These are phyloP conservation scores for Cylindrotheca fusiformis DNA, from an alignment of 108 stramenopile species.

Conservation along the genomic window DNA sequence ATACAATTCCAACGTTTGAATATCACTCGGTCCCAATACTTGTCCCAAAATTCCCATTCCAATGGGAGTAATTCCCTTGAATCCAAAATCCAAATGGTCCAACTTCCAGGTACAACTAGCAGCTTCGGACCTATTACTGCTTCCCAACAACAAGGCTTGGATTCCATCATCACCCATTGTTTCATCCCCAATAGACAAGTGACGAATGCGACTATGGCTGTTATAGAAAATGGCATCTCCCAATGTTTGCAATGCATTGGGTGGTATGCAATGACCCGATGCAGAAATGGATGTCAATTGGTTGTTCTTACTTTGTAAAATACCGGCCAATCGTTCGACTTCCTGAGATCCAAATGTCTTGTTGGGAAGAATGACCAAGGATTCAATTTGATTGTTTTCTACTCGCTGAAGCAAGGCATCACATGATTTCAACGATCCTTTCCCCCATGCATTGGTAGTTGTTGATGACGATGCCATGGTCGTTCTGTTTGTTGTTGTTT, in stretches of 20 bases:
- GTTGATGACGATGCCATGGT: no score
- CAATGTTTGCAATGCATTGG: slow-evolving; percentile 42
- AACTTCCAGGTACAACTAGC: not conserved
- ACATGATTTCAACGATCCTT: slow-evolving; percentile 41
- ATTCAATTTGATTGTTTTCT: slow-evolving; percentile 52
- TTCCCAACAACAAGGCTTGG: slow-evolving; percentile 47
- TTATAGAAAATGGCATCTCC: slow-evolving; percentile 43
- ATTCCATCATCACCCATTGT: slow-evolving; percentile 69
- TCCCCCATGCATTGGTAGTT: slow-evolving; percentile 35
- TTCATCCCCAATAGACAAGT: slow-evolving; percentile 62
- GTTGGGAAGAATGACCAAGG: slow-evolving; percentile 64
- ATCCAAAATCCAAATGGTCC: not conserved
- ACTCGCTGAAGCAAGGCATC: slow-evolving; percentile 57
- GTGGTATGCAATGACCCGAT: slow-evolving; percentile 62
- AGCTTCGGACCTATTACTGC: slow-evolving; percentile 15
- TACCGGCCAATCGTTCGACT: slow-evolving; percentile 41
- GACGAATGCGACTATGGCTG: slow-evolving; percentile 18
- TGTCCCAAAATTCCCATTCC: not conserved
- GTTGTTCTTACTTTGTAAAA: slow-evolving; percentile 45
- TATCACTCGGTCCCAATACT: not conserved
- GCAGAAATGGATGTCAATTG: slow-evolving; percentile 56
- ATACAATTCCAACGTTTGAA: not conserved
- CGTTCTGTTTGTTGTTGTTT: no score
- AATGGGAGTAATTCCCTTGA: not conserved
- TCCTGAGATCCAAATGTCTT: slow-evolving; percentile 61